Conservation (phyloP, 139 green algal species). For the Coelastrella sp. region DNA sequence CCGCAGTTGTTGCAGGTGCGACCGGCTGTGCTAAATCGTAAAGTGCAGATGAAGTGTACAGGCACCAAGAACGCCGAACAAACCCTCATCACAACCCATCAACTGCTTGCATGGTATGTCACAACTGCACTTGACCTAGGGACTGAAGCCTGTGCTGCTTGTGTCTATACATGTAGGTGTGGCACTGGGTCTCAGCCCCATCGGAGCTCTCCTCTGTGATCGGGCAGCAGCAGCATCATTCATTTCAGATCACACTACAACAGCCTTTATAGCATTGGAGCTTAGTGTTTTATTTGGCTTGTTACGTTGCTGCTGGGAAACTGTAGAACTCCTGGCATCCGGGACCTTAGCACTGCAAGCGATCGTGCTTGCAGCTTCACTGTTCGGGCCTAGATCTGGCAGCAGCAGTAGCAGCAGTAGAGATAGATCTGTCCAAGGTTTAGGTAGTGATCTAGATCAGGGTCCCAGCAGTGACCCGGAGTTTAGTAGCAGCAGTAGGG, state of each 20-base stretch:
- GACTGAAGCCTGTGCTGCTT: background rate
- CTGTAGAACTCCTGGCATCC: constrained; percentile 39
- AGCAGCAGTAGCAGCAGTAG: constrained; percentile 35
- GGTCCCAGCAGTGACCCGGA: background rate
- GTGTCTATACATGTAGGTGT: constrained; percentile 21
- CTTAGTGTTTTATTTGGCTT: constrained; percentile 7
- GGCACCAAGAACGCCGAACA: too few relatives aligned
- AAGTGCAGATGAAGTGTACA: too few relatives aligned
- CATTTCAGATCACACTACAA: background rate
- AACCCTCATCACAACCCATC: background rate
- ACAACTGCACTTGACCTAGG: background rate
- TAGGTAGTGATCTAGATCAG: background rate
- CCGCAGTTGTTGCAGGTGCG: constrained; percentile 28
- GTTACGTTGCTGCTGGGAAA: constrained; percentile 45
- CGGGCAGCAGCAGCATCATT: constrained; percentile 8
- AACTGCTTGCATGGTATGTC: background rate
- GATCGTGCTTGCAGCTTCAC: constrained; percentile 51
- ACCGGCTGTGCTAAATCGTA: too few relatives aligned
- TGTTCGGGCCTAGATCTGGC: constrained; percentile 2
- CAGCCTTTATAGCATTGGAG: constrained; percentile 41
- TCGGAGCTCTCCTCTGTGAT: constrained; percentile 10
- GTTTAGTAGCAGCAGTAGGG: background rate
- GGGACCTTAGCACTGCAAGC: constrained; percentile 47
- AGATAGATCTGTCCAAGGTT: background rate
- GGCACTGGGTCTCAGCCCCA: constrained; percentile 13